Percentiles rank a stretch among this genome's conserved stretches.
phyloP scores from a whole-genome alignment of 2,329 filamentous ascomycete genomes.

The Diaporthe vaccinii region DNA sequence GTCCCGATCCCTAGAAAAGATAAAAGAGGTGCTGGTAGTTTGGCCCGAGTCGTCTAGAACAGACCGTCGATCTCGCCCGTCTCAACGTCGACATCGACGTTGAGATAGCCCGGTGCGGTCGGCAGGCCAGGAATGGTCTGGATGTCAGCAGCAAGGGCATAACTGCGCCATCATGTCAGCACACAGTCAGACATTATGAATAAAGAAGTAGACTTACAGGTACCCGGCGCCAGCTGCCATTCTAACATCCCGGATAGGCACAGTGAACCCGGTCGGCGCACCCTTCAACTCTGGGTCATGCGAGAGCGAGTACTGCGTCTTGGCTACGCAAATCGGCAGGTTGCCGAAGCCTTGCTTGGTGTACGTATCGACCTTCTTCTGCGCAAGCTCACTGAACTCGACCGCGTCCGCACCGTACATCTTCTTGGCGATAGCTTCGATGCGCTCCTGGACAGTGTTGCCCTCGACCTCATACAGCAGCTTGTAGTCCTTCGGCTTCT shows the following conservation, averaged over 20 bases:
- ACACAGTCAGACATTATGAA: not conserved
- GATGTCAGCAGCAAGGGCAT: slow-evolving; percentile 95
- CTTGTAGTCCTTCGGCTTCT: slow-evolving; percentile 88
- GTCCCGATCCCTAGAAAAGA: not conserved
- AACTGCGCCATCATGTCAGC: slow-evolving; percentile 66
- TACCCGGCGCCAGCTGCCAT: slow-evolving; percentile 96
- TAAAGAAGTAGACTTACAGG: slow-evolving; percentile 69
- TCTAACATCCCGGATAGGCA: slow-evolving; percentile 93
- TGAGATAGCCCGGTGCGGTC: slow-evolving; percentile 94
- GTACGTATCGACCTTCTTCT: slow-evolving; percentile 97
- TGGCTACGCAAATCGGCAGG: slow-evolving; percentile 95
- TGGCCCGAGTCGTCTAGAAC: slow-evolving; percentile 71
- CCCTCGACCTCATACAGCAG: slow-evolving; percentile 87
- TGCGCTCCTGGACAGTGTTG: slow-evolving; percentile 82
- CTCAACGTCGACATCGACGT: slow-evolving; percentile 87
- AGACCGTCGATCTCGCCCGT: slow-evolving; percentile 90
- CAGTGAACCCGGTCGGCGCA: slow-evolving; percentile 91
- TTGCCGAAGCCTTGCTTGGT: slow-evolving; percentile 92
- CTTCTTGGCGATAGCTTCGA: slow-evolving; percentile 88
- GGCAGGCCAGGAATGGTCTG: slow-evolving; percentile 97
- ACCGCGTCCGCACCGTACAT: slow-evolving; percentile 96
- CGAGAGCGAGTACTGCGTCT: slow-evolving; percentile 97
- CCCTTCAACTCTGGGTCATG: slow-evolving; percentile 96
- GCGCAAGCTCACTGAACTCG: slow-evolving; percentile 93
- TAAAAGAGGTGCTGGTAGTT: not conserved